Conservation (phyloP, 805 yeast genomes). For the Schizosaccharomyces pombe region DNA sequence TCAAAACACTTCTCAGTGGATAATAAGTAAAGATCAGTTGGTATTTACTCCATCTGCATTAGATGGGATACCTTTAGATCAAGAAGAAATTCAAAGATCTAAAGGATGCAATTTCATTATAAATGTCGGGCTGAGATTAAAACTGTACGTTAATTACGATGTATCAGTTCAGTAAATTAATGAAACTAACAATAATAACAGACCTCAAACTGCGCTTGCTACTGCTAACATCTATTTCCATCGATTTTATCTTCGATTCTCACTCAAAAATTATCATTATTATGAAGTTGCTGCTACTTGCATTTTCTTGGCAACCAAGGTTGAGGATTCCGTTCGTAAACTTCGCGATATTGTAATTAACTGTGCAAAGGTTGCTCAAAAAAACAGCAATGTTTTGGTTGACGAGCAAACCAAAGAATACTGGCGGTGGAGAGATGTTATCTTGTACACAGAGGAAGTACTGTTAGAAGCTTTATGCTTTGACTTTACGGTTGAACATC, state of each 20-base stretch:
- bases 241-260: slow-evolving; percentile 27
- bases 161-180: neutral
- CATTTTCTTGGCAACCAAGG: slow-evolving; percentile 29
- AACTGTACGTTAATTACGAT: slow-evolving; percentile 12
- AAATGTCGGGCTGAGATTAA: slow-evolving; percentile 21
- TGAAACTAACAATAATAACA: neutral
- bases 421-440: slow-evolving; percentile 28
- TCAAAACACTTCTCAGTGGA: neutral
- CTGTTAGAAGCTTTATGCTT: slow-evolving; percentile 25
- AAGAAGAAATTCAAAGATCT: slow-evolving; percentile 22
- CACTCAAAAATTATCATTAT: slow-evolving; percentile 22
- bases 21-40: neutral
- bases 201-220: slow-evolving; percentile 24
- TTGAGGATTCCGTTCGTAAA: slow-evolving; percentile 28
- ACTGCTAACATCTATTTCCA: slow-evolving; percentile 28
- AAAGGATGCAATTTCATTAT: slow-evolving; percentile 28
- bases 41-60: slow-evolving; percentile 16
- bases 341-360: slow-evolving; percentile 27
- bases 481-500: slow-evolving; percentile 19
- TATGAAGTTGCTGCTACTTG: slow-evolving; percentile 29
- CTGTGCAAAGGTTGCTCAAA: slow-evolving; percentile 26
- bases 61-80: slow-evolving; percentile 17
- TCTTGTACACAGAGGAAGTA: slow-evolving; percentile 24
- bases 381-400: slow-evolving; percentile 18
- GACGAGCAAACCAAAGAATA: slow-evolving; percentile 26